phyloP scores from a whole-genome alignment of 208 protist species.

The Leishmania guyanensis region DNA sequence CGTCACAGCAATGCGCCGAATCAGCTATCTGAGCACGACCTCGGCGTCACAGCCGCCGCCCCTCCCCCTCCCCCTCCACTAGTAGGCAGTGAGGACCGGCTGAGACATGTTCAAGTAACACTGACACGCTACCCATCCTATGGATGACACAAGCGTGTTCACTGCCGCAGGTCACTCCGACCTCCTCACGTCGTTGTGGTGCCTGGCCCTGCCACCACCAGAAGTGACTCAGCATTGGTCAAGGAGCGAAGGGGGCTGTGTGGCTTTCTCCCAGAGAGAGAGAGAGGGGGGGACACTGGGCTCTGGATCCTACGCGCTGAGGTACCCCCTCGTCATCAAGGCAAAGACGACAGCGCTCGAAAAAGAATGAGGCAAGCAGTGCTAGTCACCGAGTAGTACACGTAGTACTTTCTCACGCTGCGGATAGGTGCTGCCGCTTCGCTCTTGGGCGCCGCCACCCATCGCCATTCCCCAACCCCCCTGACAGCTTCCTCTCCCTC shows the following conservation, averaged over 20 bases:
- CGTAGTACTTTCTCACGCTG: not conserved
- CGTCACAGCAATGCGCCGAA: not conserved
- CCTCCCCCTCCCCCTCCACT: not conserved
- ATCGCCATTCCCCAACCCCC: not conserved
- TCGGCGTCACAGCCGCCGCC: not conserved
- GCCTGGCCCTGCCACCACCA: not conserved
- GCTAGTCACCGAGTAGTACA: not conserved
- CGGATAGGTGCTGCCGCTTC: not conserved
- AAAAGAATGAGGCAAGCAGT: not conserved
- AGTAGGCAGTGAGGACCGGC: not conserved
- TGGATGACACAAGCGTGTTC: not conserved
- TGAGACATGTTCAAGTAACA: not conserved
- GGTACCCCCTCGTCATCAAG: not conserved
- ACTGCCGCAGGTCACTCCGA: not conserved
- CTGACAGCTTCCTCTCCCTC: not conserved
- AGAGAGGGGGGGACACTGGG: not conserved
- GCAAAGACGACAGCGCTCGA: not conserved
- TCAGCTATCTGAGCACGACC: not conserved
- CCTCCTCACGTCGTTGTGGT: not conserved
- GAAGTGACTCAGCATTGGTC: not conserved
- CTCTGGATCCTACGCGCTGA: not conserved
- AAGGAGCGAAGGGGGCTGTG: no score
- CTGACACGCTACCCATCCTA: not conserved
- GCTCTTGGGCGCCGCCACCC: not conserved
- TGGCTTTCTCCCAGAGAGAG: no score